These are phyloP conservation scores for Penicillium tannophilum DNA, from an alignment of 495 filamentous ascomycete species.

Conservation along the genomic window DNA sequence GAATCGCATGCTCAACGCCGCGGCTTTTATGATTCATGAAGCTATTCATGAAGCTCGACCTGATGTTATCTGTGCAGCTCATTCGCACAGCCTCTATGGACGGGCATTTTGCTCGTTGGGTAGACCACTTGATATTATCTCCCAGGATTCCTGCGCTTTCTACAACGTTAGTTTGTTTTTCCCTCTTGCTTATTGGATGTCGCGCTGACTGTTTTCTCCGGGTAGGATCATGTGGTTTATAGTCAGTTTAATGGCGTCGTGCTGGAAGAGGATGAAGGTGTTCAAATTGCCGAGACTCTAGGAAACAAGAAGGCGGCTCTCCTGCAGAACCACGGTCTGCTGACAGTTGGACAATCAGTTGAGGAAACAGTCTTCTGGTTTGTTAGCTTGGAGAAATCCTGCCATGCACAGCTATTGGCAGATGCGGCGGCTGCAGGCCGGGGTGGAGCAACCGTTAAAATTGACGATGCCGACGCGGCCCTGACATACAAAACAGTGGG, in stretches of 20 bases:
- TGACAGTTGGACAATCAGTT: constrained; percentile 58
- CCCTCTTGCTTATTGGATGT: neutral
- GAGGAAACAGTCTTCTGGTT: constrained; percentile 75
- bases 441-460: constrained; percentile 65
- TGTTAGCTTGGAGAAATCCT: constrained; percentile 71
- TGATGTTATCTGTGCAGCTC: constrained; percentile 72
- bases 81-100: constrained; percentile 72
- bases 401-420: constrained; percentile 73
- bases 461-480: constrained; percentile 66
- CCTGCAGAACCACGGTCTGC: constrained; percentile 69
- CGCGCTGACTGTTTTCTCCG: neutral
- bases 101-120: constrained; percentile 69
- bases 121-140: constrained; percentile 67
- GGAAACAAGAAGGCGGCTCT: constrained; percentile 71
- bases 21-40: constrained; percentile 68
- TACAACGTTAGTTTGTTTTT: constrained; percentile 46
- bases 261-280: constrained; percentile 68
- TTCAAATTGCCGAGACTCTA: constrained; percentile 64
- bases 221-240: constrained; percentile 64
- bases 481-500: constrained; percentile 72
- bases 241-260: constrained; percentile 72
- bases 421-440: constrained; percentile 71
- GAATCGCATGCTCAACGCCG: constrained; percentile 63
- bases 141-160: constrained; percentile 72
- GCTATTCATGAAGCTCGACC: constrained; percentile 70